Evolutionary conservation across 495 filamentous ascomycete genomes (phyloP).

Genomic region (Trichocladium uniseriatum): DNA sequence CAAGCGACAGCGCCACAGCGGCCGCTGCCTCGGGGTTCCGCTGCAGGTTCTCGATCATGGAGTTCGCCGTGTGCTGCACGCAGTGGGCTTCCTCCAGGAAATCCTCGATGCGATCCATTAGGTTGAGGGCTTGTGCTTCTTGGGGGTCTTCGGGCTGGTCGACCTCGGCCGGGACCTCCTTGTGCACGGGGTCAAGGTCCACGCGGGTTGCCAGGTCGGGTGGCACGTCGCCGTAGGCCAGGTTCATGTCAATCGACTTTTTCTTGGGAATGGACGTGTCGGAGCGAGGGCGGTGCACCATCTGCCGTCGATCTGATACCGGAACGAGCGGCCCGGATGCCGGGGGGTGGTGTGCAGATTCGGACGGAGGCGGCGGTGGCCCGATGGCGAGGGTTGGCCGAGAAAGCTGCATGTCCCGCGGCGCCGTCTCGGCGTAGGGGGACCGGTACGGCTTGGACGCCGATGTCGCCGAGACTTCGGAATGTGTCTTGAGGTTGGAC

Average conservation of each 20-base stretch:
- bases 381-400: conserved; percentile 29
- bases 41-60: conserved; percentile 80
- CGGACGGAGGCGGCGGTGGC: conserved; percentile 8
- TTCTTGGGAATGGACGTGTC: conserved; percentile 35
- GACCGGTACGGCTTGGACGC: conserved; percentile 34
- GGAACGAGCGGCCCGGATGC: not conserved
- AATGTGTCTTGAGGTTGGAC: conserved; percentile 34
- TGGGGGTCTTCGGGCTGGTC: conserved; percentile 30
- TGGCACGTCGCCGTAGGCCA: conserved; percentile 71
- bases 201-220: conserved; percentile 40
- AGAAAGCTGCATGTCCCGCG: conserved; percentile 32
- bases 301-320: conserved; percentile 13
- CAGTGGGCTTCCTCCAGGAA: conserved; percentile 81
- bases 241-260: conserved; percentile 70
- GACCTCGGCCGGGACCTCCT: conserved; percentile 5
- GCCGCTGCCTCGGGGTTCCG: conserved; percentile 89
- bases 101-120: conserved; percentile 59
- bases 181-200: conserved; percentile 31
- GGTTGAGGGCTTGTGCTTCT: conserved; percentile 51
- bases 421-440: conserved; percentile 35
- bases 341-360: not conserved
- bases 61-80: conserved; percentile 69
- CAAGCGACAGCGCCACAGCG: conserved; percentile 84
- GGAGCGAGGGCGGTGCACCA: conserved; percentile 33
- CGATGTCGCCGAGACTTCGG: conserved; percentile 34